phyloP scores from a whole-genome alignment of 1,284 basidiomycete genomes.

The Cryptococcus sp. region DNA sequence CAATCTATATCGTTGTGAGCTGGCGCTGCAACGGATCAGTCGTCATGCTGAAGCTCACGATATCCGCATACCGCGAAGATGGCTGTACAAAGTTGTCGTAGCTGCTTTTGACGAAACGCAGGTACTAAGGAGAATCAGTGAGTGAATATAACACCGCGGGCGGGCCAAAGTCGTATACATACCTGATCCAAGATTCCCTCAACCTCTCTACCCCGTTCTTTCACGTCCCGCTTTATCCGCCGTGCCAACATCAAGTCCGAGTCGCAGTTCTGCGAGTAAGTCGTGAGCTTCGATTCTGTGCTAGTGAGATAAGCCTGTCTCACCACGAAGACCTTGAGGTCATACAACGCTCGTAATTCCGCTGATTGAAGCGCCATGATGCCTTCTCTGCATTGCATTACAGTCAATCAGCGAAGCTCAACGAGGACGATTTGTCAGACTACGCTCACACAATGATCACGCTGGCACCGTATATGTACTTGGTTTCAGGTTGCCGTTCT shows the following conservation, averaged over 20 bases:
- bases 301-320: constrained; percentile 6
- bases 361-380: constrained; percentile 88
- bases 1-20: constrained; percentile 65
- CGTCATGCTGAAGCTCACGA: constrained; percentile 59
- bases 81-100: constrained; percentile 96
- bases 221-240: constrained; percentile 81
- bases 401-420: too few relatives aligned
- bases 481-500: constrained; percentile 76
- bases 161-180: background rate
- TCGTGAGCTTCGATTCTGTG: constrained; percentile 60
- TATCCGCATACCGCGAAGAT: constrained; percentile 81
- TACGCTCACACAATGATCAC: constrained; percentile 74
- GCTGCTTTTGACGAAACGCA: constrained; percentile 88
- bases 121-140: constrained; percentile 52
- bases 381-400: constrained; percentile 62
- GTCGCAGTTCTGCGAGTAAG: constrained; percentile 64
- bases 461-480: constrained; percentile 93
- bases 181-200: constrained; percentile 84
- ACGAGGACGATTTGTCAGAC: background rate
- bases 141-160: constrained; percentile 2
- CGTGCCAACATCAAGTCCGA: constrained; percentile 96
- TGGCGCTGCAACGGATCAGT: background rate
- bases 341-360: constrained; percentile 75
- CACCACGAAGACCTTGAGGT: constrained; percentile 72
- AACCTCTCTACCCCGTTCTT: constrained; percentile 82